These are phyloP conservation scores for Candida orba DNA, from an alignment of 805 yeast genomes.

Conservation along the genomic window DNA sequence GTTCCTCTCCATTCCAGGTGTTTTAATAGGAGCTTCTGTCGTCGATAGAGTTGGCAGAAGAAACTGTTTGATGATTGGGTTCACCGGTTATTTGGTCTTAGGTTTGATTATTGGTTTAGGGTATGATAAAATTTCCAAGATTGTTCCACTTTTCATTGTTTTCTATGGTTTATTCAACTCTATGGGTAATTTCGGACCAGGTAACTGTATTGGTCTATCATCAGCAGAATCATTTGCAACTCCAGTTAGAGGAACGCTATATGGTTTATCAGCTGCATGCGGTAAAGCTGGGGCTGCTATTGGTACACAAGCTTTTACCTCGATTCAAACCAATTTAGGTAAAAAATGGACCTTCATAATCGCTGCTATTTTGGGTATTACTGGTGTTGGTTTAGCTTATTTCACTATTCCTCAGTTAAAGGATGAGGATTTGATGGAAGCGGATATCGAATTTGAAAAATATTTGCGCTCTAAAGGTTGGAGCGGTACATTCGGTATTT, in stretches of 20 bases:
- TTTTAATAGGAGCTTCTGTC: conserved; percentile 57
- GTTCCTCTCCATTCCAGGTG: conserved; percentile 65
- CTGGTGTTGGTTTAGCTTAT: conserved; percentile 53
- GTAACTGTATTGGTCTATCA: conserved; percentile 62
- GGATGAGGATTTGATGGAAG: neutral
- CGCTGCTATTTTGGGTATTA: conserved; percentile 64
- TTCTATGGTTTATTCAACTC: conserved; percentile 70
- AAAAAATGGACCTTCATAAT: conserved; percentile 71
- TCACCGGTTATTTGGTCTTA: conserved; percentile 60
- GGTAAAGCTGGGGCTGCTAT: conserved; percentile 85
- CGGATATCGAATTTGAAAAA: too few relatives aligned
- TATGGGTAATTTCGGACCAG: conserved; percentile 73
- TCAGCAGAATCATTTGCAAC: conserved; percentile 69
- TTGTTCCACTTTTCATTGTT: conserved; percentile 56
- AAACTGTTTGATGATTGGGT: conserved; percentile 65
- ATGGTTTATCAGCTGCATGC: conserved; percentile 71
- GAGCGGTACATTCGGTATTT: too few relatives aligned
- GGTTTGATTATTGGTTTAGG: conserved; percentile 68
- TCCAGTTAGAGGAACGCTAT: conserved; percentile 68
- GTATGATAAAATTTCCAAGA: conserved; percentile 46
- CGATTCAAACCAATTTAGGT: conserved; percentile 59
- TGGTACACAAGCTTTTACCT: conserved; percentile 67
- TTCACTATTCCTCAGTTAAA: conserved; percentile 25
- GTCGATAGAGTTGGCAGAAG: conserved; percentile 65
- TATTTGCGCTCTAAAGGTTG: too few relatives aligned